Conservation (phyloP, 1,284 basidiomycete species). For the Ganoderma multipileum region DNA sequence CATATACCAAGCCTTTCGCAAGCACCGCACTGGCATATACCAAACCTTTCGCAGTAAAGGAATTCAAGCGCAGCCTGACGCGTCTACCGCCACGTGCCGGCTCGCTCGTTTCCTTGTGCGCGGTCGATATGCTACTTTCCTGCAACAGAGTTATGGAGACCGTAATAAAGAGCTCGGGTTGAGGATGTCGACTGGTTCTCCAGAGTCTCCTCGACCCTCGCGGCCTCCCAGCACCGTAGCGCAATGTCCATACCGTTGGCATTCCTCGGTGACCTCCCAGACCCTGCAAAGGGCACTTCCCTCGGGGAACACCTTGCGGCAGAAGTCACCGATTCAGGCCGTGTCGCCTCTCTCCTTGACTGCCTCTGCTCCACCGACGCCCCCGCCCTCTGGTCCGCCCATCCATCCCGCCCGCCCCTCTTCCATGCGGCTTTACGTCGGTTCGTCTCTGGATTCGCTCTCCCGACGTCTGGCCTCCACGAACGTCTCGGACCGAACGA, state of each 20-base stretch:
- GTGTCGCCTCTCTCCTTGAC: slow-evolving; percentile 27
- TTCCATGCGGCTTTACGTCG: slow-evolving; percentile 25
- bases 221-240: slow-evolving; percentile 11
- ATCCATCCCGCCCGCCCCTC: slow-evolving; percentile 22
- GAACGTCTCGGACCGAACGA: slow-evolving; percentile 24
- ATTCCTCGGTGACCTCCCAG: slow-evolving; percentile 26
- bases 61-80: background rate
- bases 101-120: slow-evolving; percentile 13
- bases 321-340: slow-evolving; percentile 27
- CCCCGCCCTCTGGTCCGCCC: slow-evolving; percentile 29
- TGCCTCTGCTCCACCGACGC: slow-evolving; percentile 25
- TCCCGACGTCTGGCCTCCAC: slow-evolving; percentile 29
- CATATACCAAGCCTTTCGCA: too few species aligned
- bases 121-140: background rate
- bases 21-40: background rate
- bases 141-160: background rate
- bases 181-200: background rate
- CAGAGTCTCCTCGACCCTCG: slow-evolving; percentile 17
- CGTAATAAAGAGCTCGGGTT: slow-evolving; percentile 1
- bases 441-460: slow-evolving; percentile 25
- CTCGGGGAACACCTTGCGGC: slow-evolving; percentile 29
- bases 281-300: slow-evolving; percentile 18
- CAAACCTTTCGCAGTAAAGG: background rate
- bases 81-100: slow-evolving; percentile 5
- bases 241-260: slow-evolving; percentile 30